These are phyloP conservation scores for Nemania abortiva DNA, from an alignment of 2,329 filamentous ascomycete species.

Conservation along the genomic window DNA sequence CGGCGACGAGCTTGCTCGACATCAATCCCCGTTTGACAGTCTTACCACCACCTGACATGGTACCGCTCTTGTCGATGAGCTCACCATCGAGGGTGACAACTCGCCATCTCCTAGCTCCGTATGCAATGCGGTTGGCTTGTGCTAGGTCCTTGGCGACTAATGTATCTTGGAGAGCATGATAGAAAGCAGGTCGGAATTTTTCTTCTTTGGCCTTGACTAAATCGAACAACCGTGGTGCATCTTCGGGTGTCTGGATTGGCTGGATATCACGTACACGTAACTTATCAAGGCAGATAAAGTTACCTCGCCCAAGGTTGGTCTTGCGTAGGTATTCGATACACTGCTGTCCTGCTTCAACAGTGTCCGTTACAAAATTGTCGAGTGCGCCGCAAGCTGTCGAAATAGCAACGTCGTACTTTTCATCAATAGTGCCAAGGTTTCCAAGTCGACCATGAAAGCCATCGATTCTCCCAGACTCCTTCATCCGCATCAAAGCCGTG, in stretches of 20 bases:
- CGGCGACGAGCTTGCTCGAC: slow-evolving; percentile 94
- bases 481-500: slow-evolving; percentile 90
- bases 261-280: slow-evolving; percentile 82
- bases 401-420: slow-evolving; percentile 96
- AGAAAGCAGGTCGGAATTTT: slow-evolving; percentile 90
- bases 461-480: slow-evolving; percentile 95
- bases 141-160: slow-evolving; percentile 91
- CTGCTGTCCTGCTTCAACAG: slow-evolving; percentile 94
- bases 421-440: slow-evolving; percentile 92
- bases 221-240: slow-evolving; percentile 92
- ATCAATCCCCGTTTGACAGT: slow-evolving; percentile 92
- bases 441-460: slow-evolving; percentile 96
- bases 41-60: slow-evolving; percentile 96
- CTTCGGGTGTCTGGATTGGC: slow-evolving; percentile 87
- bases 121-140: slow-evolving; percentile 98
- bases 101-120: slow-evolving; percentile 92
- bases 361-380: slow-evolving; percentile 97
- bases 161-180: slow-evolving; percentile 94
- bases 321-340: slow-evolving; percentile 98
- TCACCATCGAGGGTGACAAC: slow-evolving; percentile 96
- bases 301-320: slow-evolving; percentile 95
- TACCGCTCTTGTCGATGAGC: slow-evolving; percentile 97
- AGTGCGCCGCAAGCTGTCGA: slow-evolving; percentile 93
- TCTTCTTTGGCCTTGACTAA: slow-evolving; percentile 90
- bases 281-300: slow-evolving; percentile 96